Base-by-base conservation (phyloP, 495 filamentous ascomycete genomes). In the Tuber umbilicatum region DNA sequence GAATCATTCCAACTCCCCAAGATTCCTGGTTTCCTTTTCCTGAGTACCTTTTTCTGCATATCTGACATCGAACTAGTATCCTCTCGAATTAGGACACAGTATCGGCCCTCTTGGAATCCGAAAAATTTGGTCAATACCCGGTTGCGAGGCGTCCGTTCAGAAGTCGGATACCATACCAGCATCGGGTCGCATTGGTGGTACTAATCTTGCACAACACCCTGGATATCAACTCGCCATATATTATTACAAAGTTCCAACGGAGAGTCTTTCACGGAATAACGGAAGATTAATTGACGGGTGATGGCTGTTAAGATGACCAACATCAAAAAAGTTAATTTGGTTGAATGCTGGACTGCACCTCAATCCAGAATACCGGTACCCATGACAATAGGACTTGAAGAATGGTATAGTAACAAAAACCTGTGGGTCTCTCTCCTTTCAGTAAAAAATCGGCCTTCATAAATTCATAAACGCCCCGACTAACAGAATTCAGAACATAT, bases 11-110 rank as follows among this genome's bases (percentile, higher is more conserved):
- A 71, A 74, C 68, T 69, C 41, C 70, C 72, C 71, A 74, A 78
- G 75, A 72, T 72, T 79, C 77, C 75, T 76, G 72, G 72, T 69
- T 78, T 78, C 75, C 74, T 73, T 75, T 74, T 79, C 77, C 50
- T 42, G 50, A 35, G 38, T 21, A 45, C 50, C 19, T 27, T 27
- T 45, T 76, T 50, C 47, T 78, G 38, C 37, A 64, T 39, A 45
- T 37, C 50, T 27, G n/a, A 60, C 10, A 12, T 60, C 50, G 50
- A 27, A 60, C n/a, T n/a, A 31, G 21, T 60, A 31, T 31, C 50
- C n/a, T 10, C 50, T 60, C 10, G n/a, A 60, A 31, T 60, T 60
- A 60, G 50, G 50, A 31, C 12, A 60, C n/a, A 14, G 9, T 31
- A 60, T 60, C 50, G 5, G n/a, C 50, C 50, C n/a, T 31, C 10